A percentile compares a stretch with the other conserved stretches of the same genome.
phyloP scores from a whole-genome alignment of 2,329 filamentous ascomycete genomes.

The Didymella keratinophila region DNA sequence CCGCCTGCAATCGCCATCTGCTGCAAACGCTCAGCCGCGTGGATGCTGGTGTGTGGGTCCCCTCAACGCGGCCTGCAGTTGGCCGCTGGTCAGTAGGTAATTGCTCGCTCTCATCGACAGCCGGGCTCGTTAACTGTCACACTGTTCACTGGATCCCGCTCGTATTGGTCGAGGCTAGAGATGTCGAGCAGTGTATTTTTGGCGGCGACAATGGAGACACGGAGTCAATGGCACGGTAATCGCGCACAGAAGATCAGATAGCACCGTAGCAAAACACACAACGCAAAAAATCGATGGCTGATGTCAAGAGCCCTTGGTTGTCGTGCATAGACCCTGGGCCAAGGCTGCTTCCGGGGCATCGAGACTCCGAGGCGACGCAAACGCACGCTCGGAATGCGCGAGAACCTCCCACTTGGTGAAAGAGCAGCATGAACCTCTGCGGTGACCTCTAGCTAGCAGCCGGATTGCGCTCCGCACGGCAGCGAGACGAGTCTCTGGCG shows the following conservation, averaged over 20 bases:
- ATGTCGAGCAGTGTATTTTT: constrained; percentile 30
- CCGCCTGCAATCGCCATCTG: constrained; percentile 29
- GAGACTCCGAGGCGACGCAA: constrained; percentile 30
- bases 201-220: constrained; percentile 4
- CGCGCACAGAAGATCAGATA: constrained; percentile 20
- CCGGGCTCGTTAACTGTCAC: constrained; percentile 19
- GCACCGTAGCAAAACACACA: not conserved
- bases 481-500: constrained; percentile 10
- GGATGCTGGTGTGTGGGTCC: constrained; percentile 23
- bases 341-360: constrained; percentile 29
- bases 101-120: constrained; percentile 11
- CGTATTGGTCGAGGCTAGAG: constrained; percentile 32
- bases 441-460: constrained; percentile 1
- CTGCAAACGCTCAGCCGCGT: constrained; percentile 46
- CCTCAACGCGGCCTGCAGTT: constrained; percentile 24
- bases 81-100: constrained; percentile 5
- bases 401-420: constrained; percentile 5
- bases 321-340: constrained; percentile 14
- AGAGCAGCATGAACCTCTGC: constrained; percentile 3
- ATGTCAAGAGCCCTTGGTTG: constrained; percentile 10
- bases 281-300: constrained; percentile 22
- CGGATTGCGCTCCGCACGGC: constrained; percentile 14
- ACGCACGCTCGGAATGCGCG: constrained; percentile 18
- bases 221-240: constrained; percentile 12
- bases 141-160: constrained; percentile 31